phyloP scores from a whole-genome alignment of 371 early-diverging fungal genomes.

The Cokeromyces recurvatus region DNA sequence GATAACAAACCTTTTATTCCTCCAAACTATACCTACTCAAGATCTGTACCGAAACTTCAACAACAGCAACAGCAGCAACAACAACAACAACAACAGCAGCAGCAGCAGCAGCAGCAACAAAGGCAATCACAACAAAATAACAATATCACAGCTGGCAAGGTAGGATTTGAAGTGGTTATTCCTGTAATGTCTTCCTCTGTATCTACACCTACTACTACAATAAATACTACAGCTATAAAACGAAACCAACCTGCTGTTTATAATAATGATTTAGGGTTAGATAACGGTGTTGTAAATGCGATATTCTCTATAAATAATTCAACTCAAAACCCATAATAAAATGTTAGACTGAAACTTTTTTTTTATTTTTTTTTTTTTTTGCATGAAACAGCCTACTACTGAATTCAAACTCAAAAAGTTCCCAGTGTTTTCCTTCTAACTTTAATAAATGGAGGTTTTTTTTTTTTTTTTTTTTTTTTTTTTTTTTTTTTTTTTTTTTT shows the following conservation, averaged over 20 bases:
- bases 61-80: conserved; percentile 5
- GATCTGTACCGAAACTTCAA: conserved; percentile 11
- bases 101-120: conserved; percentile 14
- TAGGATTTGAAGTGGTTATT: conserved; percentile 37
- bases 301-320: conserved; percentile 38
- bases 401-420: conserved; percentile 3
- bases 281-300: conserved; percentile 43
- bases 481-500: conserved; percentile 5
- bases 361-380: conserved; percentile 3
- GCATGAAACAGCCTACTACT: conserved; percentile 8
- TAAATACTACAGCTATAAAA: not conserved
- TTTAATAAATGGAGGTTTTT: no score
- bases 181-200: conserved; percentile 43
- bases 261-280: conserved; percentile 40
- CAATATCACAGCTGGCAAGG: conserved; percentile 36
- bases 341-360: not conserved
- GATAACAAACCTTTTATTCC: conserved; percentile 52
- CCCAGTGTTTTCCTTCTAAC: no score
- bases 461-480: not conserved
- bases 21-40: conserved; percentile 15
- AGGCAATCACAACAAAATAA: not conserved
- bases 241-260: conserved; percentile 16
- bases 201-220: conserved; percentile 26
- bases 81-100: conserved; percentile 4
- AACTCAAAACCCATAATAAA: conserved; percentile 8